These are phyloP conservation scores for Volvox reticuliferus DNA, from an alignment of 139 green algal genomes.

Conservation along the genomic window DNA sequence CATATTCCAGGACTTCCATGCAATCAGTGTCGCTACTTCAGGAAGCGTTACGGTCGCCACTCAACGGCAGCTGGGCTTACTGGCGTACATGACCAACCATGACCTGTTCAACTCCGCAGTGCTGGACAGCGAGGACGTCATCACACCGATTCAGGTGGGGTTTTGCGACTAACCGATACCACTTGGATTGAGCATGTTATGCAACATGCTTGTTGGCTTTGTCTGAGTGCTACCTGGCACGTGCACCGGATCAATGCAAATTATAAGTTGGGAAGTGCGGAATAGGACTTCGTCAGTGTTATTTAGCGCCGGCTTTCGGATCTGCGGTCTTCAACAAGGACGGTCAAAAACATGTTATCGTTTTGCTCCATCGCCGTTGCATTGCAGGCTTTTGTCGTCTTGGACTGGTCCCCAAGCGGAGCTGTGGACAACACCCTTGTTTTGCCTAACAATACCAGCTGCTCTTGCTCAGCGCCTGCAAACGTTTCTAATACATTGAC, in stretches of 20 bases:
- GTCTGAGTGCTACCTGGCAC: no score
- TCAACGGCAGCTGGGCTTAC: conserved; percentile 26
- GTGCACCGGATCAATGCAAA: no score
- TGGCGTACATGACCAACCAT: conserved; percentile 44
- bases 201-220: no score
- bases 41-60: background rate
- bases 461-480: background rate
- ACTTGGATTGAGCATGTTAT: no score
- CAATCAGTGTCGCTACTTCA: background rate
- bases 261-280: no score
- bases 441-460: background rate
- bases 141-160: background rate
- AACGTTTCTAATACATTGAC: background rate
- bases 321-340: no score
- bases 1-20: background rate
- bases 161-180: no score
- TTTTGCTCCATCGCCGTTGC: no score
- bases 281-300: no score
- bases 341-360: no score
- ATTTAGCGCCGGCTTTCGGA: no score
- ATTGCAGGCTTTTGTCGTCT: background rate
- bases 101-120: conserved; percentile 66
- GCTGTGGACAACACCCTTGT: background rate
- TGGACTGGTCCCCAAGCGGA: conserved; percentile 1
- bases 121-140: conserved; percentile 36